Base-by-base conservation (phyloP, 2,329 filamentous ascomycete genomes). In the Colletotrichum lini region DNA sequence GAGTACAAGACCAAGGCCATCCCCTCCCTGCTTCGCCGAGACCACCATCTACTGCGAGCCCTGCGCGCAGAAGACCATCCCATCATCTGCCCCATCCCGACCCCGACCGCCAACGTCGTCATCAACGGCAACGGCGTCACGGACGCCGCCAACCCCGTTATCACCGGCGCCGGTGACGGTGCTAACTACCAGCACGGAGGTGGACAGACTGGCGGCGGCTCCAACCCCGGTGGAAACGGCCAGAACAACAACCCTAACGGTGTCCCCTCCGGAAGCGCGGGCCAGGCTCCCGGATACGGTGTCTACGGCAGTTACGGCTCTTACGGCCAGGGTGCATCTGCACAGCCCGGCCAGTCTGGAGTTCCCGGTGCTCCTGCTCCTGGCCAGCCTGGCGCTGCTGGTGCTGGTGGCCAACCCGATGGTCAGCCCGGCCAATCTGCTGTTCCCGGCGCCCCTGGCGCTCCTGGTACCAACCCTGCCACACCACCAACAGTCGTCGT, bases 1-100 rank as follows among this genome's bases (percentile, higher is more conserved):
- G 71, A 75, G 61, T 81, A 79, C 73, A 75, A 75, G 15, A 76
- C 77, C 26, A 75, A 77, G 2, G 67, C 73, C 15, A 74, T 80
- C n/a, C 82, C 81, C 26, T 26, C 80, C 81, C 2, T 80, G 81
- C 70, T 83, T 83, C 74, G 78, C 80, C 70, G 78, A 80, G 71
- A 81, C 80, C 65, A 81, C 79, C 26, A 79, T 84, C 66, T 74
- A 74, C 65, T 83, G 81, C 75, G 67, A 74, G 49, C 74, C 72
- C 65, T 83, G 82, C 75, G 72, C 76, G 54, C 70, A 77, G 18
- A 67, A 77, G 67, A 77, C 75, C 23, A 77, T 81, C 75, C 79
- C 65, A 82, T 84, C 77, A 83, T 81, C 45, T 82, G 79, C 74
- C 81, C 82, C 56, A 77, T 76, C 35, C 75, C 79, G 53, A 78